These are phyloP conservation scores for Albugo candida DNA, from an alignment of 352 stramenopile genomes.

Conservation along the genomic window DNA sequence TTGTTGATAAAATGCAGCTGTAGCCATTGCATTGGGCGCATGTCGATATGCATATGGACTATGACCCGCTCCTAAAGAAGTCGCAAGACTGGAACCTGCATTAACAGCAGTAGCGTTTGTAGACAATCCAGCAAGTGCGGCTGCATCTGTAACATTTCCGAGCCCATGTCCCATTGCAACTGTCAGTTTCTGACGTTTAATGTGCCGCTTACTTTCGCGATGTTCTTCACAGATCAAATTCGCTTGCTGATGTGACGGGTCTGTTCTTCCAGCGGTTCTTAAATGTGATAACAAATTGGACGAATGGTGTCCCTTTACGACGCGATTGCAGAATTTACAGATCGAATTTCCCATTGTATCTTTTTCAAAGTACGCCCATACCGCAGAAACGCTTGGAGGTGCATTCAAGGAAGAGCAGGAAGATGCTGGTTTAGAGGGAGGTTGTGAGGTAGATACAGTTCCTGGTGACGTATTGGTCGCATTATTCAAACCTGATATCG, in stretches of 20 bases:
- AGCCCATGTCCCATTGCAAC: no score
- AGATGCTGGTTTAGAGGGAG: neutral
- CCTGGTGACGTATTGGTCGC: no score
- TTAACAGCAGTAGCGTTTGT: slow-evolving; percentile 7
- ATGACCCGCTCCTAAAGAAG: slow-evolving; percentile 2
- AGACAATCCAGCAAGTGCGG: neutral
- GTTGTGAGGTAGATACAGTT: no score
- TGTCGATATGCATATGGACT: no score
- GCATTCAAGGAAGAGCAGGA: slow-evolving; percentile 9
- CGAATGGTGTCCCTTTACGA: slow-evolving; percentile 75
- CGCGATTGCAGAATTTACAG: slow-evolving; percentile 68
- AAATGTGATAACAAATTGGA: slow-evolving; percentile 65
- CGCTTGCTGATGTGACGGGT: slow-evolving; percentile 47
- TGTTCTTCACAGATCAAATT: slow-evolving; percentile 60
- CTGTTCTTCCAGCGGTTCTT: slow-evolving; percentile 47
- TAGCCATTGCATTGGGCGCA: no score
- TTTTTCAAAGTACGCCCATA: slow-evolving; percentile 75
- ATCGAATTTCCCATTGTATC: slow-evolving; percentile 51
- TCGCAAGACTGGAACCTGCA: slow-evolving; percentile 8
- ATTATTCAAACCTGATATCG: no score
- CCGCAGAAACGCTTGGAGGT: slow-evolving; percentile 42
- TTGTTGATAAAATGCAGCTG: neutral
- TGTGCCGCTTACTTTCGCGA: slow-evolving; percentile 52
- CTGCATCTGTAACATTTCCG: no score
- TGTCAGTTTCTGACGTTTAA: slow-evolving; percentile 47